These are phyloP conservation scores for Pseudovirgaria hyperparasitica DNA, from an alignment of 2,329 filamentous ascomycete species.

Conservation along the genomic window DNA sequence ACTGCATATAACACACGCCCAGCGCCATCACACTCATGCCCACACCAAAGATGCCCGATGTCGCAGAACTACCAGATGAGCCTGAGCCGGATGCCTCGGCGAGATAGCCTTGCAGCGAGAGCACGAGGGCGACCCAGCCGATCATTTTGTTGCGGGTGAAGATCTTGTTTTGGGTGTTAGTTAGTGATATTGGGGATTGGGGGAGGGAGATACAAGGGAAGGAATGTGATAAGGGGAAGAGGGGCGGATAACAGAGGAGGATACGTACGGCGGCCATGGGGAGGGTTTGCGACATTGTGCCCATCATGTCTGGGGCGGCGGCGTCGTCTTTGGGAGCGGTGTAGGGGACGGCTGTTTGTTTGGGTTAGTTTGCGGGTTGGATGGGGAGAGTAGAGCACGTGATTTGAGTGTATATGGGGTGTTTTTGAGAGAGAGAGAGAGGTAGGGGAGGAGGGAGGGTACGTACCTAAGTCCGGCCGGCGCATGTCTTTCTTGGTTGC, in stretches of 20 bases:
- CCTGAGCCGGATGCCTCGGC: conserved; percentile 58
- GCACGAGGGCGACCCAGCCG: conserved; percentile 58
- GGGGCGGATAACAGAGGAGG: too few species aligned
- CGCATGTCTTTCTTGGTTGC: conserved; percentile 65
- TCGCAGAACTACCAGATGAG: conserved; percentile 50
- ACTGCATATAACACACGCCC: conserved; percentile 42
- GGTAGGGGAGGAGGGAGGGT: conserved; percentile 4
- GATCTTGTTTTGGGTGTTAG: conserved; percentile 42
- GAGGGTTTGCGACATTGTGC: conserved; percentile 49
- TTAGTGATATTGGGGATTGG: conserved; percentile 9
- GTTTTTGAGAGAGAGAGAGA: neutral
- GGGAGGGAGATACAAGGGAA: too few species aligned
- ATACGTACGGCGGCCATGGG: conserved; percentile 76
- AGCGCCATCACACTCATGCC: conserved; percentile 59
- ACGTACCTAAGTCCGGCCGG: conserved; percentile 57
- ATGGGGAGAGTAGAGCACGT: conserved; percentile 14
- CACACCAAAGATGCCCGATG: conserved; percentile 62
- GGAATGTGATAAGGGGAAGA: too few species aligned
- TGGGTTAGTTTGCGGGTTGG: conserved; percentile 1
- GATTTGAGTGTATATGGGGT: conserved; percentile 6
- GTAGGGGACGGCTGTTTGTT: conserved; percentile 68
- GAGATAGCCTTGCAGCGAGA: conserved; percentile 65
- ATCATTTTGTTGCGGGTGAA: conserved; percentile 77
- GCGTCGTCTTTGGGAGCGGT: conserved; percentile 58
- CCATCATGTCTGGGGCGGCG: conserved; percentile 54